Evolutionary conservation across 1,139 yeast species (phyloP).

Genomic region (Kodamaea fungicola): DNA sequence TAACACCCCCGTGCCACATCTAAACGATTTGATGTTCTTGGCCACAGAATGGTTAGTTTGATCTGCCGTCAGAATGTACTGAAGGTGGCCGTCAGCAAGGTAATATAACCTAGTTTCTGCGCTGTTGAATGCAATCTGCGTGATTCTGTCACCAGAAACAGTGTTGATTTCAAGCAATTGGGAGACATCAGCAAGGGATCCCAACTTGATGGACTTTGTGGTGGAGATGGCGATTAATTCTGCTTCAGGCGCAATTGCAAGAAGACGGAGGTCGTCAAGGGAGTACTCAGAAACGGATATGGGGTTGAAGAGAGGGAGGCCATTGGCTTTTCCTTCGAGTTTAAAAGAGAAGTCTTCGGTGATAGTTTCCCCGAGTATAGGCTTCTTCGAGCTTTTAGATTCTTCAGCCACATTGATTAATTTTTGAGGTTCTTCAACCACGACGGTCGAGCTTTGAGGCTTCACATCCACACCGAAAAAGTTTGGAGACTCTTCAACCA

Average conservation of each 20-base stretch:
- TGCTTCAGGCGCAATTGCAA: conserved; percentile 26
- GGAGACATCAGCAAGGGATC: conserved; percentile 9
- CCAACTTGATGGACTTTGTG: conserved; percentile 19
- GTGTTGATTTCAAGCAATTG: conserved; percentile 2
- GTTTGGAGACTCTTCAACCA: too few species aligned
- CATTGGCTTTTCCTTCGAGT: conserved; percentile 21
- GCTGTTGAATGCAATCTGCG: conserved; percentile 25
- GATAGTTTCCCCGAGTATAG: conserved; percentile 21
- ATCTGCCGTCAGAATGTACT: conserved; percentile 7
- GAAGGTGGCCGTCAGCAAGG: conserved; percentile 14
- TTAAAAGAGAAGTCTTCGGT: conserved; percentile 43
- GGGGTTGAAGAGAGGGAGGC: conserved; percentile 25
- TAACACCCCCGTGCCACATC: neutral
- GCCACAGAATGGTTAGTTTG: conserved; percentile 3
- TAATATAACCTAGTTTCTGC: conserved; percentile 22
- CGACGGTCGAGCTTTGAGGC: too few species aligned
- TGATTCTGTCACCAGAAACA: conserved; percentile 8
- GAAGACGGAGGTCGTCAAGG: conserved; percentile 20
- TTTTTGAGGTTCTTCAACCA: too few species aligned
- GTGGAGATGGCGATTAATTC: conserved; percentile 34
- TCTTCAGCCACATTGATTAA: too few species aligned
- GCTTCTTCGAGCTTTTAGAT: neutral
- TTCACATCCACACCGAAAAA: too few species aligned
- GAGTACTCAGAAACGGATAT: conserved; percentile 21
- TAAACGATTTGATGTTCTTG: conserved; percentile 3